Base-by-base conservation (phyloP, 202 grass and related monocot species). In the Zoysia matrella region DNA sequence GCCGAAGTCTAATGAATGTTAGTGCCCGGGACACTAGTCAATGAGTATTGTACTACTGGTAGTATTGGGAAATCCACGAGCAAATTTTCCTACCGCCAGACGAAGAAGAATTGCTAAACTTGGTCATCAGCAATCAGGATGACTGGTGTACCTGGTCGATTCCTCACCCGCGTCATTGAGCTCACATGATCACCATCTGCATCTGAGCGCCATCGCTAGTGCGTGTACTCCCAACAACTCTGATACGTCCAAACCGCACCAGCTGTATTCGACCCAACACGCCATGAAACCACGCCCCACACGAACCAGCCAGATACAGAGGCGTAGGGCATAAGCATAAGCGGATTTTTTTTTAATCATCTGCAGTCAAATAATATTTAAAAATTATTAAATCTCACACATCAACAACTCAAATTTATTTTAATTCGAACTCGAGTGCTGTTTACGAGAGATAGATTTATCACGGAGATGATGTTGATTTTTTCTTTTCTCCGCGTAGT, bases 241-340 rank as follows among this genome's bases (percentile, higher is more conserved):
- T 63, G 47, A 86, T 86, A 47, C 84, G 78, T 86, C 84, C 78
- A 86, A 81, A 48, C 81, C 76, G 12, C 60, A 62, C 86, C 71
- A 89, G 82, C 82, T 85, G 87, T 76, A 63, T 52, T 71, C 18
- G 66, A 66, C 73, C 30, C 30, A 36, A 36, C 68, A 55, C 73
- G 53, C 88, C 73, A 73, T 81, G 77, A 72, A 83, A 75, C 69
- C 67, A 15, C 43, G 22, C 18, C 72, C 6, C 1, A 5, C 2
- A 1, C 69, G 30, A 16, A 46, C 45, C 45, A 46, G 45, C 45
- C 45, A 39, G 50, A 53, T 3, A 36, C 1, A 44, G 56, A 60
- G n/a, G 15, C 5, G 30, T 36, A 36, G 30, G 30, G 30, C 30
- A 36, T 36, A 36, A 36, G 30, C 30, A 36, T 36, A 36, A 36